phyloP scores from a whole-genome alignment of 345 rosid genomes.

The Capsella bursapastoris region DNA sequence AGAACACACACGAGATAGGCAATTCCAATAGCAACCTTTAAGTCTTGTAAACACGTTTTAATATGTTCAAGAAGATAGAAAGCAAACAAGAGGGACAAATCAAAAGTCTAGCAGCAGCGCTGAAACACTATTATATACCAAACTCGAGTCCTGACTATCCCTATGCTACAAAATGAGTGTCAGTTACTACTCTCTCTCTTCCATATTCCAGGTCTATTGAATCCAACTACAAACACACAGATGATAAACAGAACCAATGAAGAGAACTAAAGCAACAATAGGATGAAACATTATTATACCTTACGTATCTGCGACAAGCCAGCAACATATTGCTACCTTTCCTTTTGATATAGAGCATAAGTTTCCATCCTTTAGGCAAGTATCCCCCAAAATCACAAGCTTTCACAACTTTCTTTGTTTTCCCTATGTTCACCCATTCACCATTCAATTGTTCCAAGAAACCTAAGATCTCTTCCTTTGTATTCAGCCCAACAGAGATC shows the following conservation, averaged over 20 bases:
- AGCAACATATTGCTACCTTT: constrained; percentile 53
- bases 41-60: neutral
- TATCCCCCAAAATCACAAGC: constrained; percentile 58
- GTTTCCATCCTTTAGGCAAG: constrained; percentile 74
- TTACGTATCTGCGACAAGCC: constrained; percentile 65
- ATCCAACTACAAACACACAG: constrained; percentile 15
- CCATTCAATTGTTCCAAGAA: constrained; percentile 63
- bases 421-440: constrained; percentile 66
- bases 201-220: constrained; percentile 1
- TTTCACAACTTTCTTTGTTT: constrained; percentile 67
- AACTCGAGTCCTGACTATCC: neutral
- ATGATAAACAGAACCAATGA: constrained; percentile 21
- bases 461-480: constrained; percentile 54
- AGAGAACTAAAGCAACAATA: neutral
- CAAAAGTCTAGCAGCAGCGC: constrained; percentile 4
- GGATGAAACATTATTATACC: constrained; percentile 49
- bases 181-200: constrained; percentile 7
- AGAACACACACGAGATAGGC: constrained; percentile 15
- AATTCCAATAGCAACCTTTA: neutral
- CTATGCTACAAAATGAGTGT: neutral
- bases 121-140: constrained; percentile 24
- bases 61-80: neutral
- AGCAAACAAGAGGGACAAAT: neutral
- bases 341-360: constrained; percentile 63
- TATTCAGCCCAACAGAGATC: constrained; percentile 55